Percentiles rank a stretch among this genome's conserved stretches.
phyloP scores from a whole-genome alignment of 2,329 filamentous ascomycete species.

The Endoconidiophora polonica region DNA sequence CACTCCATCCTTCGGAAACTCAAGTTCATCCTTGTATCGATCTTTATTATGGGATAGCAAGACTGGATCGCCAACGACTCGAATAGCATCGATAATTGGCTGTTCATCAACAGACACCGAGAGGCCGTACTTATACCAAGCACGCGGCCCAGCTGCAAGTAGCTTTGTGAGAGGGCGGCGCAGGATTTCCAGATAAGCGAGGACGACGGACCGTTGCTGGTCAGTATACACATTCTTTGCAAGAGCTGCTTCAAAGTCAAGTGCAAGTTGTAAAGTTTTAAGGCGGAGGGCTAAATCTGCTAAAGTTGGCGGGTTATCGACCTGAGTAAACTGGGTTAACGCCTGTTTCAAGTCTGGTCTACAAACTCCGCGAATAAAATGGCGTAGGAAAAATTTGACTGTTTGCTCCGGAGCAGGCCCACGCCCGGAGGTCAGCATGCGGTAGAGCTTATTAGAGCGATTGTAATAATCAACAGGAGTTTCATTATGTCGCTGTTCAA shows the following conservation, averaged over 20 bases:
- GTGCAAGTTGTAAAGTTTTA: constrained; percentile 37
- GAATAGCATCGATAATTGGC: constrained; percentile 26
- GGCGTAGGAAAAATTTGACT: constrained; percentile 10
- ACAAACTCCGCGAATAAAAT: constrained; percentile 27
- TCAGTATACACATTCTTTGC: constrained; percentile 28
- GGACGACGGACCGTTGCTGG: neutral
- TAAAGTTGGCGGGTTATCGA: constrained; percentile 17
- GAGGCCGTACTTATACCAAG: constrained; percentile 19
- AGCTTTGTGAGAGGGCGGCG: constrained; percentile 8
- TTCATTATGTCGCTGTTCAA: constrained; percentile 12
- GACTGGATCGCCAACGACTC: constrained; percentile 31
- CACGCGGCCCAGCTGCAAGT: constrained; percentile 5
- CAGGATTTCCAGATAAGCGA: constrained; percentile 10
- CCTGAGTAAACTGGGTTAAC: constrained; percentile 21
- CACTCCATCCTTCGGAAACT: constrained; percentile 59
- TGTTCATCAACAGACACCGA: constrained; percentile 21
- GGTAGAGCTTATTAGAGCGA: constrained; percentile 22
- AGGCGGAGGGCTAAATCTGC: constrained; percentile 31
- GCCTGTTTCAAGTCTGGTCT: constrained; percentile 28
- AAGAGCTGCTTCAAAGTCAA: constrained; percentile 37
- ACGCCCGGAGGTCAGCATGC: constrained; percentile 24
- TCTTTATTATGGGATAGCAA: constrained; percentile 28
- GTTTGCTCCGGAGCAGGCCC: constrained; percentile 26
- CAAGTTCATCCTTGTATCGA: constrained; percentile 42
- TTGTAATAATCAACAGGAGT: constrained; percentile 17